Evolutionary conservation across 2,329 filamentous ascomycete species (phyloP), one percentile per base, ranked within the genome.

Genomic region (Aspergillus floridensis): DNA sequence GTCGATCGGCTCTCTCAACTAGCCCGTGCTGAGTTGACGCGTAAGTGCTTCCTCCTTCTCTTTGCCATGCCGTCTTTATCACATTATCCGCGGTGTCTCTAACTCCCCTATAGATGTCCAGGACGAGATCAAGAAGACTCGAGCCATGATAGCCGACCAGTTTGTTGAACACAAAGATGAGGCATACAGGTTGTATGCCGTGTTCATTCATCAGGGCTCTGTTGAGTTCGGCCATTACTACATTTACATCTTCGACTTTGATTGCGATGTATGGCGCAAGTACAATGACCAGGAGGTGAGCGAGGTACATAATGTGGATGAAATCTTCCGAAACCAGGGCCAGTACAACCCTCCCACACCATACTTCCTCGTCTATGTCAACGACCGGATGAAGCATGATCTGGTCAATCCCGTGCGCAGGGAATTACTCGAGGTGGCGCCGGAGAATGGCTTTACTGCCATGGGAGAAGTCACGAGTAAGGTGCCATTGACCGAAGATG

Each of bases 161-260:
- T 93, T 92, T 69, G 80, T 81, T 3, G 82, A 85, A 55, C 83
- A 88, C 69, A 82, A 83, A 48, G 79, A 86, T 26, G 80, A 91
- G 50, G 85, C 88, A 11, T 99, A 98, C 73, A 86, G 86, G 14
- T 84, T 99, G 4, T 93, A 97, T 66, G 91, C 93, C 0, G 90
- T 97, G 32, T 96, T 99, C 70, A 93, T 96, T 68, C 95, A 99
- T 73, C 88, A 89, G 21, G 83, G 83, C 31, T 77, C 76, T 29
- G 82, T 88, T 46, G 84, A 82, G 49, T 88, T 88, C 49, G 95
- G 95, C 0, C 95, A 99, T 75, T 99, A 98, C 77, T 97, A 92
- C 88, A 92, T 97, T 49, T 97, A 93, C 84, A 96, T 99, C 64
- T 90, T 88, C 70, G 95, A 98, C 77, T 96, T 96, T 74, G 84